Evolutionary conservation across 2,329 filamentous ascomycete species (phyloP).

Genomic region (Myriangium duriaei): DNA sequence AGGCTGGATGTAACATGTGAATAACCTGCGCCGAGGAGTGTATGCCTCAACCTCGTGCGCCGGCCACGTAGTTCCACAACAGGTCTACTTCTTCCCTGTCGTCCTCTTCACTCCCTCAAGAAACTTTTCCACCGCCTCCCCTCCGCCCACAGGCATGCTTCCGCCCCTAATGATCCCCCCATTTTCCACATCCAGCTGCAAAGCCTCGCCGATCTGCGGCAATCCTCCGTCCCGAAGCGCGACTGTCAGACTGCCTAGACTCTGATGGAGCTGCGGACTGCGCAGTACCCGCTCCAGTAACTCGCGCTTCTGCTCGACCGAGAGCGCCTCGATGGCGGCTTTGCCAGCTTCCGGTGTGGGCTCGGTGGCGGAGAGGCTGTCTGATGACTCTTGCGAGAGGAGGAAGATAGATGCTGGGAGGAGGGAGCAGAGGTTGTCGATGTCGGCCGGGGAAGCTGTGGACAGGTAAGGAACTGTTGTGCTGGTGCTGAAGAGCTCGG

Average conservation of each 20-base stretch:
- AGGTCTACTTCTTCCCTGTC: conserved; percentile 49
- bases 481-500: conserved; percentile 68
- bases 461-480: conserved; percentile 69
- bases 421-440: conserved; percentile 64
- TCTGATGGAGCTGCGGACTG: conserved; percentile 85
- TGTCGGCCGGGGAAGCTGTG: conserved; percentile 47
- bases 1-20: too few relatives aligned
- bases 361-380: conserved; percentile 46
- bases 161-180: conserved; percentile 70
- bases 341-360: conserved; percentile 50
- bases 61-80: too few relatives aligned
- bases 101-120: conserved; percentile 76
- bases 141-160: conserved; percentile 73
- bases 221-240: conserved; percentile 83
- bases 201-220: conserved; percentile 76
- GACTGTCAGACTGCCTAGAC: conserved; percentile 69
- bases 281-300: conserved; percentile 71
- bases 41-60: too few relatives aligned
- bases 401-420: conserved; percentile 70
- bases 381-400: conserved; percentile 53
- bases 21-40: too few relatives aligned
- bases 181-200: conserved; percentile 69
- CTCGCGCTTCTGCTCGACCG: conserved; percentile 61
- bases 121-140: conserved; percentile 82
- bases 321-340: conserved; percentile 62